A percentile compares a stretch with the other conserved stretches of the same genome.
phyloP scores from a whole-genome alignment of 306 rosid species.

The Trifolium dubium region DNA sequence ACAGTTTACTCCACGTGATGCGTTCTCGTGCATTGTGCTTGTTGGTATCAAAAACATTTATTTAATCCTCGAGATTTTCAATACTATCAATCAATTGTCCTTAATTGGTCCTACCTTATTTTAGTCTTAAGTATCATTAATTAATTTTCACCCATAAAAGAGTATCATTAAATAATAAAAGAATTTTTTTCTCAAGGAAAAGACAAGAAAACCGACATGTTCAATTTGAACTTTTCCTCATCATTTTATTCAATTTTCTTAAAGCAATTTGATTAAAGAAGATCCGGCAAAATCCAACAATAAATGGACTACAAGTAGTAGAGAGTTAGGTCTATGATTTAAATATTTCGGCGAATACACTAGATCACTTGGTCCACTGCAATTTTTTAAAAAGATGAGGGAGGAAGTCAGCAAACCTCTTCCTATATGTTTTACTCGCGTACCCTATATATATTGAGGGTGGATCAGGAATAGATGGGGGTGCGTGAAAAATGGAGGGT shows the following conservation, averaged over 20 bases:
- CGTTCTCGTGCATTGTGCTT: constrained; percentile 33
- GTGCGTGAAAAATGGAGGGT: no score
- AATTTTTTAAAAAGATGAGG: no score
- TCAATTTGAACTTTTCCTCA: constrained; percentile 40
- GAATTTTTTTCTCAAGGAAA: not conserved
- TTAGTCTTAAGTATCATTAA: not conserved
- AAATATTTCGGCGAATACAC: no score
- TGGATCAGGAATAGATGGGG: no score
- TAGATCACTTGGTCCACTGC: no score
- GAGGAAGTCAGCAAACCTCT: no score
- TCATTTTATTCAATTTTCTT: not conserved
- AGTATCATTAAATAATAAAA: not conserved
- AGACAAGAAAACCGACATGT: constrained; percentile 20
- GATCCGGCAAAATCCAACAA: constrained; percentile 1
- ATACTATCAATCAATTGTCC: constrained; percentile 3
- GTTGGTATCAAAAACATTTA: not conserved
- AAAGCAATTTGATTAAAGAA: not conserved
- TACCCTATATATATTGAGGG: no score
- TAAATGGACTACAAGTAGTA: no score
- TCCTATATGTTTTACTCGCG: no score
- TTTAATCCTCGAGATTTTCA: constrained; percentile 41
- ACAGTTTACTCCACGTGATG: constrained; percentile 9
- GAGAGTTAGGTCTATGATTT: no score
- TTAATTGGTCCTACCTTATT: not conserved
- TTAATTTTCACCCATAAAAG: not conserved